Percentiles rank a stretch among this genome's conserved stretches.
Conservation (phyloP, 2,329 filamentous ascomycete genomes). For the Fusarium sp. region DNA sequence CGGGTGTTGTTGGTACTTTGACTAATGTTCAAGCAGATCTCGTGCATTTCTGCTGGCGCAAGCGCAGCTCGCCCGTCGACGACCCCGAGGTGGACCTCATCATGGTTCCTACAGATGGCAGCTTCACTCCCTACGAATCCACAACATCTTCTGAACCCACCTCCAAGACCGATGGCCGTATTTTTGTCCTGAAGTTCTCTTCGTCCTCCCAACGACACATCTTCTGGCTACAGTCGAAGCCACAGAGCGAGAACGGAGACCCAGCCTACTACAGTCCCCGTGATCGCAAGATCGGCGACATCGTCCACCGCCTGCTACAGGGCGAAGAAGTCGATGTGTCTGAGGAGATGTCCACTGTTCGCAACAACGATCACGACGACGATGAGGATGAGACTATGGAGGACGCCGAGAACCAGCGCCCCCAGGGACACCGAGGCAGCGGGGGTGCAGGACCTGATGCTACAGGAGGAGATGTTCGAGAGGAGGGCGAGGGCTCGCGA, state of each 20-base stretch:
- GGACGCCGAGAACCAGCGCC: slow-evolving; percentile 75
- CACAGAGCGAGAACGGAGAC: slow-evolving; percentile 76
- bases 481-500: slow-evolving; percentile 88
- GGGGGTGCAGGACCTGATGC: slow-evolving; percentile 88
- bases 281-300: slow-evolving; percentile 86
- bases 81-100: slow-evolving; percentile 87
- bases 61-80: slow-evolving; percentile 75
- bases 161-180: slow-evolving; percentile 82
- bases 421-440: slow-evolving; percentile 68
- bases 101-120: slow-evolving; percentile 91
- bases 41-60: slow-evolving; percentile 96
- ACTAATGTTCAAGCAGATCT: slow-evolving; percentile 68
- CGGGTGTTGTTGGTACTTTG: neutral
- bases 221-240: slow-evolving; percentile 96
- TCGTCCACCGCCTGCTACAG: slow-evolving; percentile 85
- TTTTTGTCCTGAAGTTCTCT: slow-evolving; percentile 92
- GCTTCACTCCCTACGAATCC: slow-evolving; percentile 83
- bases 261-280: slow-evolving; percentile 83
- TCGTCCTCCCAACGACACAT: slow-evolving; percentile 92
- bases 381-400: slow-evolving; percentile 64
- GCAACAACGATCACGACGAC: slow-evolving; percentile 60
- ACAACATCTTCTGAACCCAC: slow-evolving; percentile 66
- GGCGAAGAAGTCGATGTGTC: slow-evolving; percentile 88
- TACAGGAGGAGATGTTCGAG: slow-evolving; percentile 89
- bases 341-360: slow-evolving; percentile 74